phyloP scores from a whole-genome alignment of 345 rosid species.

The Ailanthus altissimus region DNA sequence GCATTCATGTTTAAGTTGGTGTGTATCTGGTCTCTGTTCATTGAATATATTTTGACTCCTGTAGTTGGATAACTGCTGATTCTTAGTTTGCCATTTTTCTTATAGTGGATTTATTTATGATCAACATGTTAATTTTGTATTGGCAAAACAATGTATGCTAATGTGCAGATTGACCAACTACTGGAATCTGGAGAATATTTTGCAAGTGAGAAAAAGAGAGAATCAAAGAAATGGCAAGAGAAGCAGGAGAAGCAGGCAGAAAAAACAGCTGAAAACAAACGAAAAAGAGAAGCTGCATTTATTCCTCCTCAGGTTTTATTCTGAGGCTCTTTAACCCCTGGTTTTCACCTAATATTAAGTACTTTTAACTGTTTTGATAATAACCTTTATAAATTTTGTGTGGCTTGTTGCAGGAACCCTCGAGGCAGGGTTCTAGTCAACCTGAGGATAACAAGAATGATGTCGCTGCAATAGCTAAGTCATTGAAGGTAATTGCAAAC shows the following conservation, averaged over 20 bases:
- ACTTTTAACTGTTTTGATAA: not conserved
- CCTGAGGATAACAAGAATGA: slow-evolving; percentile 43
- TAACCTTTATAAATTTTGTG: slow-evolving; percentile 7
- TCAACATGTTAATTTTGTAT: not conserved
- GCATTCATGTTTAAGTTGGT: not conserved
- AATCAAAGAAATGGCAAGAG: slow-evolving; percentile 73
- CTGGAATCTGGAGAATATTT: slow-evolving; percentile 79
- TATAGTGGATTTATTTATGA: no score
- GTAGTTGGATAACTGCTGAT: no score
- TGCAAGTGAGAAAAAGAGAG: slow-evolving; percentile 65
- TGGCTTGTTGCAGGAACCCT: slow-evolving; percentile 46
- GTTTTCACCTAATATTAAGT: not conserved
- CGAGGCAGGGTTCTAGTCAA: slow-evolving; percentile 35
- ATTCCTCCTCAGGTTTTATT: slow-evolving; percentile 79
- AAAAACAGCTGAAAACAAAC: slow-evolving; percentile 78
- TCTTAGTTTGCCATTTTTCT: no score
- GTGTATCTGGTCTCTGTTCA: no score
- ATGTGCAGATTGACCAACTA: slow-evolving; percentile 67
- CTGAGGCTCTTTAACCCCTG: slow-evolving; percentile 8
- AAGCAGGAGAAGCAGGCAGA: slow-evolving; percentile 81
- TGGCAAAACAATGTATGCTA: slow-evolving; percentile 6
- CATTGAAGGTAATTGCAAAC: slow-evolving; percentile 57
- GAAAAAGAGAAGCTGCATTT: slow-evolving; percentile 76
- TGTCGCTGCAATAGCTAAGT: slow-evolving; percentile 57
- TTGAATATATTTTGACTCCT: no score